A percentile compares a stretch with the other conserved stretches of the same genome.
Evolutionary conservation across 306 rosid species (phyloP).

Genomic region (Trifolium dubium): DNA sequence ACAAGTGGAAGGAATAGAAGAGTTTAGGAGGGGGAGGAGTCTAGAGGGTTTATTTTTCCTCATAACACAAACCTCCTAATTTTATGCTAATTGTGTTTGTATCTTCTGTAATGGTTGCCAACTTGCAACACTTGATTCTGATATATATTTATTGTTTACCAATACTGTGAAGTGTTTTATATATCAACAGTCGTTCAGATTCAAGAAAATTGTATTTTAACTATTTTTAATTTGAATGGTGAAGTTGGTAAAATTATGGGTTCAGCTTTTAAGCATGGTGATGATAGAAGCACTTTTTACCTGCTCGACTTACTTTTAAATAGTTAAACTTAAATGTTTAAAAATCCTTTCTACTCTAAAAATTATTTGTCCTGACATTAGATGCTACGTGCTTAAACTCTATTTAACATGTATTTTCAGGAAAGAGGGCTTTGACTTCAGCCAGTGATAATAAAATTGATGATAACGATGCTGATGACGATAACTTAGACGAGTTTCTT

Average conservation of each 20-base stretch:
- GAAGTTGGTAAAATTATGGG: constrained; percentile 14
- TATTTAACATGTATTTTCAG: constrained; percentile 48
- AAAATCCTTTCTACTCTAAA: neutral
- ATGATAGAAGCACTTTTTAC: neutral
- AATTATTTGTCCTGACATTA: neutral
- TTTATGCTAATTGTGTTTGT: no score
- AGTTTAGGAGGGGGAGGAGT: no score
- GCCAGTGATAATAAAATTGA: constrained; percentile 49
- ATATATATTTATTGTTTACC: neutral
- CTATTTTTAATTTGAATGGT: constrained; percentile 23
- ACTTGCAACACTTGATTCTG: constrained; percentile 10
- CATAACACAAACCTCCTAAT: no score
- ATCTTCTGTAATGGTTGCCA: constrained; percentile 5
- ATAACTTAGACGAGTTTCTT: constrained; percentile 70
- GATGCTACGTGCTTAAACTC: constrained; percentile 25
- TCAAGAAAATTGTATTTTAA: neutral
- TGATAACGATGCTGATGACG: constrained; percentile 49
- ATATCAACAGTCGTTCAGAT: neutral
- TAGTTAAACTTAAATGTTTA: constrained; percentile 3
- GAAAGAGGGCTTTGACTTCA: constrained; percentile 62
- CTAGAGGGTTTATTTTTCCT: no score
- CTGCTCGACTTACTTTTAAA: constrained; percentile 27
- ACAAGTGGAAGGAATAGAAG: no score
- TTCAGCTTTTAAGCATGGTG: constrained; percentile 32
- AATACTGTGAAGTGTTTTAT: neutral